phyloP scores from a whole-genome alignment of 1,284 basidiomycete species.

The Trichosporon asahii region DNA sequence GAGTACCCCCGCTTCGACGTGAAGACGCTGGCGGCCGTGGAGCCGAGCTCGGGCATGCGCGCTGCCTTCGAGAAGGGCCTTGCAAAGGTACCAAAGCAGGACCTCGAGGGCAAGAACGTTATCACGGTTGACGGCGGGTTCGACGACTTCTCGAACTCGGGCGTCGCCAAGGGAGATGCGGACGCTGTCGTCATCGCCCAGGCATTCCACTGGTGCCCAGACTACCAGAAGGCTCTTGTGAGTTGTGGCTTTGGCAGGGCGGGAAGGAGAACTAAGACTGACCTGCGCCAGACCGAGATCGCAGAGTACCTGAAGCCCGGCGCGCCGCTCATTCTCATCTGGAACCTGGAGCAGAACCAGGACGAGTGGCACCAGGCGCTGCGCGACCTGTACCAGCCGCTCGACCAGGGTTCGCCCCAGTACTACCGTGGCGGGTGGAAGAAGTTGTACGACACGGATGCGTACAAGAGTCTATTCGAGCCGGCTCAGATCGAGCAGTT shows the following conservation, averaged over 20 bases:
- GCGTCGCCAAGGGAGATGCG: conserved; percentile 32
- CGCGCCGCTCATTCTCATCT: conserved; percentile 47
- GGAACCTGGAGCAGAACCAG: conserved; percentile 44
- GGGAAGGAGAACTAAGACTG: background rate
- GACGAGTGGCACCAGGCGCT: conserved; percentile 28
- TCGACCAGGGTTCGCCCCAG: conserved; percentile 44
- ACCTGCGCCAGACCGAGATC: conserved; percentile 38
- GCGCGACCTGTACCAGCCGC: conserved; percentile 35
- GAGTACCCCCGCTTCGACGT: conserved; percentile 43
- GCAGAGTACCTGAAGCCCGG: conserved; percentile 48
- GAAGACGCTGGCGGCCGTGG: conserved; percentile 44
- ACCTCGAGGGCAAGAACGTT: conserved; percentile 12
- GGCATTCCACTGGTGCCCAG: conserved; percentile 52
- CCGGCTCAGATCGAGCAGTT: conserved; percentile 25
- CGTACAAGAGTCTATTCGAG: conserved; percentile 38
- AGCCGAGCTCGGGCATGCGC: conserved; percentile 54
- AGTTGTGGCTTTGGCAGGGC: conserved; percentile 21
- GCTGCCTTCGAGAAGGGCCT: conserved; percentile 37
- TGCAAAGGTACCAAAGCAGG: conserved; percentile 11
- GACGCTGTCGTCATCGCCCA: conserved; percentile 51
- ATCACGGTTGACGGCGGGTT: conserved; percentile 49
- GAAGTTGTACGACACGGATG: conserved; percentile 34
- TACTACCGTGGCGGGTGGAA: conserved; percentile 44
- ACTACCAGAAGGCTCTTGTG: conserved; percentile 45
- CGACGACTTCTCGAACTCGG: conserved; percentile 40